Conservation (phyloP, 441 rosid species). For the Pelargonium cotyledonis region DNA sequence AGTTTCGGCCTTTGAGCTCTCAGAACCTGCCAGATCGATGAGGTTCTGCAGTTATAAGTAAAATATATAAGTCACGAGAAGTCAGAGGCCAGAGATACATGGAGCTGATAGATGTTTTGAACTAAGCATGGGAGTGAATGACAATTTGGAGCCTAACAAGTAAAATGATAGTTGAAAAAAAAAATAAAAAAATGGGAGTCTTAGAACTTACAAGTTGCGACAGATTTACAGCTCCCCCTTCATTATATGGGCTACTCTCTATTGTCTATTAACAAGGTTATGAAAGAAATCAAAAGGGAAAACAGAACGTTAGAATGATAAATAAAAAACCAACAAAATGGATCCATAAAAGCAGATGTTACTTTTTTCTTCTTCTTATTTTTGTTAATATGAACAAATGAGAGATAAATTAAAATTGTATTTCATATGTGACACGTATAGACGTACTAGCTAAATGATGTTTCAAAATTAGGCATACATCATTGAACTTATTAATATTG, state of each 20-base stretch:
- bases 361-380: neutral
- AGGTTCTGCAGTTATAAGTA: conserved; percentile 84
- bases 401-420: neutral
- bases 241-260: conserved; percentile 78
- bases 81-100: conserved; percentile 2
- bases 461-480: conserved; percentile 5
- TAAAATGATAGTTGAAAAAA: neutral
- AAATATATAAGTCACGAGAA: conserved; percentile 32
- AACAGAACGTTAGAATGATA: conserved; percentile 2
- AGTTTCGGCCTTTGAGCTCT: conserved; percentile 97
- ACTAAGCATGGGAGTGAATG: conserved; percentile 1
- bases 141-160: conserved; percentile 12
- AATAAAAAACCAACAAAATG: neutral
- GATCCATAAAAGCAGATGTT: neutral
- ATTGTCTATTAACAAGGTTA: conserved; percentile 52
- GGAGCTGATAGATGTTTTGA: neutral
- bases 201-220: conserved; percentile 82
- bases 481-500: neutral
- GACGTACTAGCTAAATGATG: conserved; percentile 8
- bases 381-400: neutral
- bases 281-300: conserved; percentile 12
- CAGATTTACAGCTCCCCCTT: conserved; percentile 90
- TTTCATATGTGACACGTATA: conserved; percentile 9
- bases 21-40: conserved; percentile 99
- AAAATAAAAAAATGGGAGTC: neutral